Conservation (phyloP, 2,329 filamentous ascomycete genomes). For the Alternaria novae-zelandiae region DNA sequence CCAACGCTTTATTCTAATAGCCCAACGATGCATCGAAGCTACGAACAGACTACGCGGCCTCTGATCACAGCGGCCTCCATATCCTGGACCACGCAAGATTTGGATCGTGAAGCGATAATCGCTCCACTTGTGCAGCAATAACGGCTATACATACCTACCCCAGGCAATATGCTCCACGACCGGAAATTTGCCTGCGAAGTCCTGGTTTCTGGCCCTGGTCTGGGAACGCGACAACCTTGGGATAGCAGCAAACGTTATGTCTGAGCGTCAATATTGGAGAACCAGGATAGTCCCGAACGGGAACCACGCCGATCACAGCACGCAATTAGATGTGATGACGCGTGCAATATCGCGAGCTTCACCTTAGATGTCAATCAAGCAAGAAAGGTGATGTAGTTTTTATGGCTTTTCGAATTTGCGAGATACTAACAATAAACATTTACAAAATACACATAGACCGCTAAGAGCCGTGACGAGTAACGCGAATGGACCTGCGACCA, state of each 20-base stretch:
- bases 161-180: not conserved
- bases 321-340: not conserved
- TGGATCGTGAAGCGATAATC: not conserved
- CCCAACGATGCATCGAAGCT: not conserved
- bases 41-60: not conserved
- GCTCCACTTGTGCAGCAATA: not conserved
- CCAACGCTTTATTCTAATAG: not conserved
- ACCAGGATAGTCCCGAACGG: not conserved
- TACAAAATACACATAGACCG: conserved; percentile 34
- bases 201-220: not conserved
- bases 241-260: not conserved
- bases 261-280: not conserved
- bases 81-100: not conserved
- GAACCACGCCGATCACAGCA: not conserved
- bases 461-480: conserved; percentile 18
- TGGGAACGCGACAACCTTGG: not conserved
- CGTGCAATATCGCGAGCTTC: not conserved
- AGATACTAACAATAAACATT: conserved; percentile 30
- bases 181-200: not conserved
- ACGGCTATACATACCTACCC: not conserved
- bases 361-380: not conserved
- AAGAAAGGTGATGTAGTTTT: not conserved
- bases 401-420: conserved; percentile 12
- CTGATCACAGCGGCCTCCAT: not conserved
- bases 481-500: conserved; percentile 22